phyloP scores from a whole-genome alignment of 2,329 filamentous ascomycete genomes.

The Calonectria multiphialidica region DNA sequence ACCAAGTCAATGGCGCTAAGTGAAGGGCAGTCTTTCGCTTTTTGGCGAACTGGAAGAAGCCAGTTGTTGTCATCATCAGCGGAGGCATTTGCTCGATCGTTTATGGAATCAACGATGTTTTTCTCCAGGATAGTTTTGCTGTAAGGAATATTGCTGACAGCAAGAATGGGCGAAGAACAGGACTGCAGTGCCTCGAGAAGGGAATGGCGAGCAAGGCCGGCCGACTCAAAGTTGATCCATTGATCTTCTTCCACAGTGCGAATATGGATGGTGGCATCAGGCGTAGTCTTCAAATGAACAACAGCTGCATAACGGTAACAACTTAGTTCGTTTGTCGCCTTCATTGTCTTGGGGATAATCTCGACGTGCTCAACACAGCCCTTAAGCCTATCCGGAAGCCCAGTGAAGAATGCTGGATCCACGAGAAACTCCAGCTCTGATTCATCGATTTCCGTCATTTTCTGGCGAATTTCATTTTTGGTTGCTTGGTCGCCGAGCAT shows the following conservation, averaged over 20 bases:
- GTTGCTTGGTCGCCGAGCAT: background rate
- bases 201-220: background rate
- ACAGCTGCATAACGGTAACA: constrained; percentile 42
- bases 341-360: constrained; percentile 37
- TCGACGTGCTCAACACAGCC: constrained; percentile 41
- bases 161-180: background rate
- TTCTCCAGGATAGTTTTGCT: background rate
- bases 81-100: background rate
- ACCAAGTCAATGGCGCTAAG: constrained; percentile 32
- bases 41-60: constrained; percentile 10
- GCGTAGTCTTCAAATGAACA: background rate
- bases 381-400: constrained; percentile 22
- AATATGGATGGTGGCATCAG: too few species aligned
- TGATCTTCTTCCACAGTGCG: background rate
- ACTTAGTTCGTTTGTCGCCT: constrained; percentile 41
- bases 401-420: constrained; percentile 42
- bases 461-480: too few species aligned
- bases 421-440: constrained; percentile 37
- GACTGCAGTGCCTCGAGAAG: background rate
- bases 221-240: background rate
- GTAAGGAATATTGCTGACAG: background rate
- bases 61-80: constrained; percentile 27
- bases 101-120: constrained; percentile 26
- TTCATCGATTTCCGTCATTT: background rate
- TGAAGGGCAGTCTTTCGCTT: constrained; percentile 8